Evolutionary conservation across 352 stramenopile genomes (phyloP).

Genomic region (Phytophthora multivora): DNA sequence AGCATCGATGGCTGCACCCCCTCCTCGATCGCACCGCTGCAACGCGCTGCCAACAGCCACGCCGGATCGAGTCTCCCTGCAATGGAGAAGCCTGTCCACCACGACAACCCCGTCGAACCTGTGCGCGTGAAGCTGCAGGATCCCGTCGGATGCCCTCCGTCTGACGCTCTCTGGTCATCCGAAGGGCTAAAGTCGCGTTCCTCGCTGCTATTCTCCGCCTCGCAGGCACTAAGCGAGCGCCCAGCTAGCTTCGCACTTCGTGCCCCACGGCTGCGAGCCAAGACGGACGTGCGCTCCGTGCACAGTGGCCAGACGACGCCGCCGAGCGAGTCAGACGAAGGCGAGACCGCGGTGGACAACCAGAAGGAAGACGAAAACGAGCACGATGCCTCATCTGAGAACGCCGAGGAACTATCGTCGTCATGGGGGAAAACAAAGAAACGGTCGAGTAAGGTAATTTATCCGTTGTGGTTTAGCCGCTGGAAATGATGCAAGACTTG

Average conservation of each 20-base stretch:
- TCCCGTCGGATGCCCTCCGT: conserved; percentile 39
- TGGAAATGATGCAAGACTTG: conserved; percentile 3
- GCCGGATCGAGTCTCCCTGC: conserved; percentile 7
- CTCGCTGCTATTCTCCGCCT: conserved; percentile 55
- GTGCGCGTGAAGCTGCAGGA: conserved; percentile 66
- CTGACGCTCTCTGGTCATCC: conserved; percentile 62
- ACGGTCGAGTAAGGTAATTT: conserved; percentile 31
- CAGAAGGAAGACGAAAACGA: conserved; percentile 40
- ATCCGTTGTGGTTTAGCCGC: neutral
- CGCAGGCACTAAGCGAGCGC: conserved; percentile 29
- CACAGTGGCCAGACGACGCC: conserved; percentile 31
- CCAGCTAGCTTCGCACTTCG: conserved; percentile 32
- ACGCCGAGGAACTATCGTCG: conserved; percentile 6
- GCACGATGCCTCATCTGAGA: conserved; percentile 20
- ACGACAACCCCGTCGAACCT: conserved; percentile 53
- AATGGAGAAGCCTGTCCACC: conserved; percentile 45
- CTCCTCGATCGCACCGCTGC: conserved; percentile 8
- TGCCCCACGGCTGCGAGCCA: conserved; percentile 26
- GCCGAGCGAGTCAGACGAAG: conserved; percentile 31
- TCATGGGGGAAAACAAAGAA: conserved; percentile 23
- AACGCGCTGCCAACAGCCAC: conserved; percentile 8
- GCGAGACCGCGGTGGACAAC: conserved; percentile 40
- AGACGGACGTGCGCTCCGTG: conserved; percentile 27
- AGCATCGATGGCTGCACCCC: conserved; percentile 15
- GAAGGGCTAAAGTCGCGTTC: conserved; percentile 54